These are phyloP conservation scores for Nymphaea thermarum DNA, from an alignment of 164 flowering plant species.

Conservation along the genomic window DNA sequence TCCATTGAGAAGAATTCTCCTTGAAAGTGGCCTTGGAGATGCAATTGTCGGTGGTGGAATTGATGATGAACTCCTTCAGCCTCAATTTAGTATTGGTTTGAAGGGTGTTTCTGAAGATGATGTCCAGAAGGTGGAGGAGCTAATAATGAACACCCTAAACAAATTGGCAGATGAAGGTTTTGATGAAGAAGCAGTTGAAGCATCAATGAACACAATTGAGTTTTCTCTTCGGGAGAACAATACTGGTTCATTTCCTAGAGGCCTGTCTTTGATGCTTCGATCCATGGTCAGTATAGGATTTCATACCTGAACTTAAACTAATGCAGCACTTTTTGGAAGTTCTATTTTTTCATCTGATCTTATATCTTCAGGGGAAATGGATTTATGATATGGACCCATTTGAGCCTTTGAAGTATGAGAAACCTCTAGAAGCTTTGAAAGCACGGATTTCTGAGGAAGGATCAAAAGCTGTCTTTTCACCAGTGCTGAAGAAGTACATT, in stretches of 20 bases:
- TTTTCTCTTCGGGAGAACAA: slow-evolving; percentile 95
- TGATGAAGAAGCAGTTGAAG: slow-evolving; percentile 82
- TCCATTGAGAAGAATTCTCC: slow-evolving; percentile 77
- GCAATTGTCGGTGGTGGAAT: slow-evolving; percentile 95
- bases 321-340: neutral
- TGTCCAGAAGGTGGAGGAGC: slow-evolving; percentile 75
- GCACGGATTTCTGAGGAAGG: slow-evolving; percentile 77
- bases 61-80: slow-evolving; percentile 94
- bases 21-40: slow-evolving; percentile 92
- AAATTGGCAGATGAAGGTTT: slow-evolving; percentile 81
- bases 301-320: neutral
- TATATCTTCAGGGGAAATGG: slow-evolving; percentile 67
- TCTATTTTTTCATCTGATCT: slow-evolving; percentile 6
- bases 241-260: slow-evolving; percentile 98
- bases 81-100: slow-evolving; percentile 85
- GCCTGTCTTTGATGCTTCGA: slow-evolving; percentile 91
- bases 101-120: slow-evolving; percentile 84
- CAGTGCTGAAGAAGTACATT: slow-evolving; percentile 74
- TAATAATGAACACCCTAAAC: slow-evolving; percentile 53
- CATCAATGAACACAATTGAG: slow-evolving; percentile 98
- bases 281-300: slow-evolving; percentile 50
- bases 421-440: slow-evolving; percentile 66
- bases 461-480: slow-evolving; percentile 89
- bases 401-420: slow-evolving; percentile 88
- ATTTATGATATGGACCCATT: slow-evolving; percentile 96